Evolutionary conservation across 306 rosid genomes (phyloP), one percentile per base, ranked within the genome.

Genomic region (Adenanthera pavonina): DNA sequence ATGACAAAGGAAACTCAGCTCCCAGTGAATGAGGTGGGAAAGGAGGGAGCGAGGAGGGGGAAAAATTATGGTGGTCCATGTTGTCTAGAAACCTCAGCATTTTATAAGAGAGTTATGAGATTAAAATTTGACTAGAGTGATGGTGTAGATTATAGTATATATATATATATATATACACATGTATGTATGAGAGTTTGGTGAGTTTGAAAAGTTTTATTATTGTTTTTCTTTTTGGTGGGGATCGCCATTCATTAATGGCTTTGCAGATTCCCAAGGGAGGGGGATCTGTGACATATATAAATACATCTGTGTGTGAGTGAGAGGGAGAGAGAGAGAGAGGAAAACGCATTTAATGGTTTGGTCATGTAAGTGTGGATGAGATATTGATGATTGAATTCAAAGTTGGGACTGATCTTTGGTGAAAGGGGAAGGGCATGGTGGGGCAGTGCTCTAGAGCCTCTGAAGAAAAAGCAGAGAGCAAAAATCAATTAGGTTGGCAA

Each of bases 261-360:
- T 87, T 87, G 92, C 92, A 84, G 91, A 91, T 93, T 93, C 94
- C 97, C 97, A 74, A 91, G 88, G 93, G 87, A 77, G 77, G 85
- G 91, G 84, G 85, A 79, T 86, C 71, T 82, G 78, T 81, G 72
- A 82, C 80, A 81, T 84, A 74, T 47, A 82, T 72, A 83, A 84
- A 71, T 47, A 76, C 67, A 84, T 76, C 78, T 80, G 74, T 41
- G 77, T 25, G 30, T 25, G 30, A 25, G 30, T 25, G 1, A 78
- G 52, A 78, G 1, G 75, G 52, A 78, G 64, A 34, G 61, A 66
- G 64, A 4, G 70, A 8, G 56, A 74, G 60, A 61, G 67, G 41
- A 25, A 76, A 19, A 79, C 84, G 85, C 83, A 81, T 36, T 83
- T 51, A 81, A 76, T 84, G 74, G 81, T 80, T 60, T 88, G 86